Evolutionary conservation across 129 eudicot species (phyloP), one percentile per base, ranked within the genome.

Genomic region (Flaveria robusta): DNA sequence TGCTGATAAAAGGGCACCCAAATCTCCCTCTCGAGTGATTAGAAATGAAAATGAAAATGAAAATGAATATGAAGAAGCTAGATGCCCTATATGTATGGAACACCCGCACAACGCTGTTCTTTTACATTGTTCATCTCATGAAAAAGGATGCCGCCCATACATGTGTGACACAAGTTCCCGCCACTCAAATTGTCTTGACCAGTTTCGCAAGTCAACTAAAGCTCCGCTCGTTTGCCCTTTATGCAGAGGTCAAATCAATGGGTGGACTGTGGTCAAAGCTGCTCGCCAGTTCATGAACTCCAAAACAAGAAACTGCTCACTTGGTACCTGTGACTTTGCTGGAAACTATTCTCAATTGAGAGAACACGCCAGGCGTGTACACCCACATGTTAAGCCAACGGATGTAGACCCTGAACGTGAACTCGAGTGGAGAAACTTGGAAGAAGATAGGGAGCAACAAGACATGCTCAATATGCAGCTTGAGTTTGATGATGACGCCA

Each of bases 71-170:
- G 86, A 85, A 81, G 92, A 85, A 79, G 80, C 85, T 46, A 76
- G 81, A 34, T 90, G 96, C 77, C 88, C 96, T 11, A 82, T 87
- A 7, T 87, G 96, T 74, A 81, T 87, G 81, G 96, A 90, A 34
- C 90, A 85, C 62, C 90, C 96, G 0, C 96, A 90, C 82, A 90
- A 90, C 67, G 92, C 88, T 39, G 92, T 87, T 11, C 83, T 90
- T 29, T 75, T 90, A 45, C 72, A 74, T 6, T 90, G 96, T 69
- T 81, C 90, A 6, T 90, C 96, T 29, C 79, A 39, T 43, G 84
- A 81, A 2, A 89, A 87, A 76, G 96, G 96, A n/a, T 90, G 96
- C 20, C 96, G 85, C 15, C 96, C 96, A 4, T 90, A 78, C 75
- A 81, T 90, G 81, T 90, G 96, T 46, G 88, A 83, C 84, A 90